Evolutionary conservation across 2,329 filamentous ascomycete species (phyloP), one percentile per base, ranked within the genome.

Genomic region (Ilyonectria sp.): DNA sequence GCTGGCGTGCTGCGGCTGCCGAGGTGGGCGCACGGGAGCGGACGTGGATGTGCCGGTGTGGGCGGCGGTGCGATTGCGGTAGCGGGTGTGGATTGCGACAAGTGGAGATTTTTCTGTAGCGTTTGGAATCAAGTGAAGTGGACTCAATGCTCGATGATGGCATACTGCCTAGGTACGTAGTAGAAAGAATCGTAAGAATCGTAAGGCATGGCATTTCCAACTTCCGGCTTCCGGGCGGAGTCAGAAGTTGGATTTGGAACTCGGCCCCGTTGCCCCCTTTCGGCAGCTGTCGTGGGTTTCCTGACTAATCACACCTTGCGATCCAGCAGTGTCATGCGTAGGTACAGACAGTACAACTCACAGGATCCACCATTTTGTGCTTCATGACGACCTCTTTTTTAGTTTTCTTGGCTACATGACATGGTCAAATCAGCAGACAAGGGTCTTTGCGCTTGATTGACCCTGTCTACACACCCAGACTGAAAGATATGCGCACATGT

Each of bases 91-190:
- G 40, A 60, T 46, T 31, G 33, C 37, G 40, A n/a, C 15, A n/a
- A 15, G 40, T 43, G 54, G 52, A 33, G 61, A n/a, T 43, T 17
- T 17, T 19, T 21, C 11, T 43, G 11, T 17, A 6, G 40, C n/a
- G n/a, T 59, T 58, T 64, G 61, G 61, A 64, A 64, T 64, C 54
- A 53, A 64, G 7, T 6, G 23, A 33, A 29, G 15, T 47, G 53
- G 37, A 55, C 35, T 23, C 6, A 26, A 56, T 19, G 43, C n/a
- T 44, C 15, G 44, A 50, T 58, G 33, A 63, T 58, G 53, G 54
- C 54, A 52, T 46, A 21, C 21, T 21, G 21, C 21, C 21, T 21
- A 21, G 21, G 21, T 21, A 21, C 21, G 21, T 21, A 21, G 21
- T 21, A 21, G 21, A 21, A 21, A 21, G 21, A 21, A 2, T 21